phyloP scores from a whole-genome alignment of 495 filamentous ascomycete species.

The Monascus purpureus region DNA sequence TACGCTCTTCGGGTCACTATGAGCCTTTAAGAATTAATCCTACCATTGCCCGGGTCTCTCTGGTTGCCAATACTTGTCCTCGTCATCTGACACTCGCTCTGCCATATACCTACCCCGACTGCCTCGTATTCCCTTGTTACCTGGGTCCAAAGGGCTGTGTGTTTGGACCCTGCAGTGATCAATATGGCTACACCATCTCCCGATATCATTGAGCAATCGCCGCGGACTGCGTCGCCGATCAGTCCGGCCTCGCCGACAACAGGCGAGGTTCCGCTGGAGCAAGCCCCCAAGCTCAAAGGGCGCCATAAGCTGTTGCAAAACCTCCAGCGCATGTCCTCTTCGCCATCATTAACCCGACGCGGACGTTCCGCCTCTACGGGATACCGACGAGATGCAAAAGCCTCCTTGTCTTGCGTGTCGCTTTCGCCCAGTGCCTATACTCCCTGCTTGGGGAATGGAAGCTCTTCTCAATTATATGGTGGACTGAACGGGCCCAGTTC shows the following conservation, averaged over 20 bases:
- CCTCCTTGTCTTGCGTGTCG: conserved; percentile 78
- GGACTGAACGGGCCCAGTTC: conserved; percentile 40
- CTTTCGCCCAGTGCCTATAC: conserved; percentile 48
- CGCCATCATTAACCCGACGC: conserved; percentile 54
- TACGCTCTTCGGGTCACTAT: too few species aligned
- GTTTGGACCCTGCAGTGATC: background rate
- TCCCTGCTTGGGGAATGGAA: conserved; percentile 35
- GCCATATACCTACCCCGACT: too few species aligned
- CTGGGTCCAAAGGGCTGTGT: conserved; percentile 1
- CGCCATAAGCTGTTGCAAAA: conserved; percentile 62
- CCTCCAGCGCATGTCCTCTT: conserved; percentile 81
- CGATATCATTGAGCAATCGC: conserved; percentile 13
- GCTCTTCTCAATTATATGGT: conserved; percentile 47
- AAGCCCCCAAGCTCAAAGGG: conserved; percentile 51
- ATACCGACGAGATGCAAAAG: conserved; percentile 52
- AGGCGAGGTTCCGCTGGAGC: conserved; percentile 34
- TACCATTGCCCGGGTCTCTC: too few species aligned
- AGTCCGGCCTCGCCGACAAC: conserved; percentile 16
- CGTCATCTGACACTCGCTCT: too few species aligned
- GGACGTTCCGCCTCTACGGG: conserved; percentile 41
- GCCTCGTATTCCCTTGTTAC: background rate
- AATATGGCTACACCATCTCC: conserved; percentile 19
- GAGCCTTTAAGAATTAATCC: too few species aligned
- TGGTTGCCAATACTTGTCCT: too few species aligned
- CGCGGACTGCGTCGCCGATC: conserved; percentile 12